Evolutionary conservation across 768 basidiomycete species (phyloP), one percentile per base, ranked within the genome.

Genomic region (Suillus plorans): DNA sequence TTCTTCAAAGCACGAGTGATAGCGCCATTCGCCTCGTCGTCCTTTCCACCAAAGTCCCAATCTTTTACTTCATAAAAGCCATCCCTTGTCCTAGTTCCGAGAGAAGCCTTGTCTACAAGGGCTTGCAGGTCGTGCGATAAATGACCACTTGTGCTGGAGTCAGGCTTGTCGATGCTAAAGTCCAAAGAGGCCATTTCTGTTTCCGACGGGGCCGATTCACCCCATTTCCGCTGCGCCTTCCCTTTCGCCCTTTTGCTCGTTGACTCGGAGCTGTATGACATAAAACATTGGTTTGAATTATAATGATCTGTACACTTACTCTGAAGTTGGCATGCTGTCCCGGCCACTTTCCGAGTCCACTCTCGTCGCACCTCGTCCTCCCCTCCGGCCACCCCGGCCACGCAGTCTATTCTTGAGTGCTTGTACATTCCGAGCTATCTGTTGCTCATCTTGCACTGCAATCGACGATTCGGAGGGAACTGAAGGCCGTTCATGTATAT

Each of bases 171-270:
- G 57, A 79, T 69, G 68, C 90, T 94, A 76, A 92, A 99, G 76
- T 99, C 95, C 61, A 98, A 84, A 49, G 91, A 89, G 6, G 90
- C 94, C 93, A 99, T 97, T 68, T 99, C 97, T 18, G 84, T 83
- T 68, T 94, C 92, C 12, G 88, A 89, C 4, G 91, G 89, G 2
- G 84, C 82, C 68, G 88, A 85, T 71, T 97, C 87, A 28, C 89
- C 94, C 97, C 97, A 99, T 78, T 95, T 99, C 37, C 97, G 89
- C 75, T 90, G 90, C 16, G 80, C 71, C 77, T 95, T 95, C 4
- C 84, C 74, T 63, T 90, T 89, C 0, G 82, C 72, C 69, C 89
- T 91, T 67, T 82, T 80, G 69, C 87, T 91, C 34, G 80, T 68
- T 31, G 86, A 80, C 20, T 84, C 82, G 71, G 88, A 90, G 60